These are phyloP conservation scores for Colletotrichum plurivorum DNA, from an alignment of 2,329 filamentous ascomycete genomes.

Conservation along the genomic window DNA sequence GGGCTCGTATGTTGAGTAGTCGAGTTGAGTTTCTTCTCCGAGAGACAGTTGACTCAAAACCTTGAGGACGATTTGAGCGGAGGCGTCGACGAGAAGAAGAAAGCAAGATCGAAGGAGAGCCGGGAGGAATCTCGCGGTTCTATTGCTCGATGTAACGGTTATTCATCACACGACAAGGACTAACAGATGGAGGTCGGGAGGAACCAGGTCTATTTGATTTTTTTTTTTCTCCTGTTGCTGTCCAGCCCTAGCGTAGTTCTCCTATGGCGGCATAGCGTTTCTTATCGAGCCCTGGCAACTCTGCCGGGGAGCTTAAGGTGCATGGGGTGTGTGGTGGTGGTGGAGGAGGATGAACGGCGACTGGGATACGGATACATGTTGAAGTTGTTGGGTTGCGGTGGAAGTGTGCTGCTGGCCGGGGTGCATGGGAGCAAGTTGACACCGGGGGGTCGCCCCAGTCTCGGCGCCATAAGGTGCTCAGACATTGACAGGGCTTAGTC, in stretches of 20 bases:
- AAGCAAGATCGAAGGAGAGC: constrained; percentile 27
- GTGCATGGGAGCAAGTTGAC: constrained; percentile 31
- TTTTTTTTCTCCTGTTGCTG: constrained; percentile 13
- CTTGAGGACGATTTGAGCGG: constrained; percentile 13
- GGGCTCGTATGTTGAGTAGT: constrained; percentile 10
- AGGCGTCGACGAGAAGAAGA: constrained; percentile 18
- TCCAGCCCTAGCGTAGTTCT: constrained; percentile 37
- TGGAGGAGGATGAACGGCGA: constrained; percentile 38
- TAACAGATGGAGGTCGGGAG: constrained; percentile 33
- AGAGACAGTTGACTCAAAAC: constrained; percentile 19
- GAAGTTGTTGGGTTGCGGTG: constrained; percentile 39
- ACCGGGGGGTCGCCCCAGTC: constrained; percentile 36
- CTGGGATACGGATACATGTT: constrained; percentile 34
- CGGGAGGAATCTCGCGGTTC: constrained; percentile 22
- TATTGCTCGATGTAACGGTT: constrained; percentile 34
- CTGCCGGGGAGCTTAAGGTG: constrained; percentile 39
- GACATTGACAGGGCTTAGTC: constrained; percentile 41
- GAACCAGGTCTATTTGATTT: constrained; percentile 40
- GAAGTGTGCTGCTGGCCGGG: constrained; percentile 38
- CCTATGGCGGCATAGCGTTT: constrained; percentile 40
- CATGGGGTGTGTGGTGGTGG: constrained; percentile 37
- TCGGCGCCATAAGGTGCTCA: constrained; percentile 39
- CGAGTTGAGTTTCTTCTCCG: background rate
- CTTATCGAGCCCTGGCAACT: constrained; percentile 38
- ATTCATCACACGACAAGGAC: constrained; percentile 29